Percentiles rank a stretch among this genome's conserved stretches.
Conservation (phyloP, 495 filamentous ascomycete species). For the Pyrenula aspistea region DNA sequence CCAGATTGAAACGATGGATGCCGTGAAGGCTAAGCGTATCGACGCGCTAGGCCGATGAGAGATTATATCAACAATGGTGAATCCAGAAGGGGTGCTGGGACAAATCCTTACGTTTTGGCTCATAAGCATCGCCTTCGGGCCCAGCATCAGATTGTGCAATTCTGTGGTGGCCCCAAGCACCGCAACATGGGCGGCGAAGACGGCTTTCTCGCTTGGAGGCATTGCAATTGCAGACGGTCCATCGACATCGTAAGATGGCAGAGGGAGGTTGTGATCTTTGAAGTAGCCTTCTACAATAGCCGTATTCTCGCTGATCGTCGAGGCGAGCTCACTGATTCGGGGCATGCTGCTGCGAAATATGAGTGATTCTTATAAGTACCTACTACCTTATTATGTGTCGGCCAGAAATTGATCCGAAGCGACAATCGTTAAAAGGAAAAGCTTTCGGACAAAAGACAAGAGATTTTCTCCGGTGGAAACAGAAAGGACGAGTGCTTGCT, state of each 20-base stretch:
- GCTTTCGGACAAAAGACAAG: too few relatives aligned
- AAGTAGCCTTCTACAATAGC: not conserved
- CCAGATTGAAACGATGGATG: constrained; percentile 5
- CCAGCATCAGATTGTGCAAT: constrained; percentile 10
- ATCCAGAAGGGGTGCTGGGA: too few relatives aligned
- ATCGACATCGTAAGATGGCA: constrained; percentile 10
- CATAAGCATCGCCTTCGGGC: constrained; percentile 5
- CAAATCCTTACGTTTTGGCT: not conserved
- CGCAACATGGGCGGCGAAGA: constrained; percentile 2
- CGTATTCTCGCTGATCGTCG: not conserved
- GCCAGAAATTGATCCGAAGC: too few relatives aligned
- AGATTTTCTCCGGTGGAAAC: too few relatives aligned
- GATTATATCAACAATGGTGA: too few relatives aligned
- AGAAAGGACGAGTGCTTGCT: too few relatives aligned
- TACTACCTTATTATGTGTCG: too few relatives aligned
- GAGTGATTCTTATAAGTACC: too few relatives aligned
- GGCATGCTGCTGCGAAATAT: too few relatives aligned
- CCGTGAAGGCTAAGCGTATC: constrained; percentile 7
- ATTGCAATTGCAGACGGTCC: constrained; percentile 3
- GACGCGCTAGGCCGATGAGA: not conserved
- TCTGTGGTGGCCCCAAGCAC: constrained; percentile 9
- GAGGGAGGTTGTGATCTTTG: constrained; percentile 2
- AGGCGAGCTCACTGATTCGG: not conserved
- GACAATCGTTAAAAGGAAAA: too few relatives aligned
- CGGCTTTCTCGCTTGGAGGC: constrained; percentile 3